These are phyloP conservation scores for Agaricus subrufescens DNA, from an alignment of 768 basidiomycete species.

Conservation along the genomic window DNA sequence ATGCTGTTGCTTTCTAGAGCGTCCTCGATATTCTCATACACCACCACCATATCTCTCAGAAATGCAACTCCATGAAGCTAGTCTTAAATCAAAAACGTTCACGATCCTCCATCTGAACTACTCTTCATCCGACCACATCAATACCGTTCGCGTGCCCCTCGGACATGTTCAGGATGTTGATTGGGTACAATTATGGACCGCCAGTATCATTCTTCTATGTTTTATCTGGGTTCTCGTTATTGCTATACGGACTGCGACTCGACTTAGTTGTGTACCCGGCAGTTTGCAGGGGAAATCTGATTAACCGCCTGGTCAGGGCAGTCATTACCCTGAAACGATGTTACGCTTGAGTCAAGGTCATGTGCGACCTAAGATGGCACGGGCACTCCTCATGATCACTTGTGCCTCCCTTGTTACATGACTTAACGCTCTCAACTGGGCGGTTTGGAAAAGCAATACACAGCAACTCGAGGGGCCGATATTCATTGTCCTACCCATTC, in stretches of 20 bases:
- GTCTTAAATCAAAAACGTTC: not conserved
- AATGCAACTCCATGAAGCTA: conserved; percentile 1
- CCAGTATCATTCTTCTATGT: not conserved
- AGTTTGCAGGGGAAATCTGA: no score
- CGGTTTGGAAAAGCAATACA: no score
- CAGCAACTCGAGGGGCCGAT: no score
- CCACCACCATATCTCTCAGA: not conserved
- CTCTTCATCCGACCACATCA: not conserved
- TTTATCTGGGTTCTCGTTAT: not conserved
- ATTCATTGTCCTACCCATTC: no score
- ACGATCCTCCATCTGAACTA: not conserved
- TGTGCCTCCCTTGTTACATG: no score
- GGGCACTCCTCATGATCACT: no score
- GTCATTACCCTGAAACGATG: no score
- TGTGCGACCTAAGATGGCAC: no score
- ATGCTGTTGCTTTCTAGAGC: no score
- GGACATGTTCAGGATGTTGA: not conserved
- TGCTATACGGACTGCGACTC: not conserved
- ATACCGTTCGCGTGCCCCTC: conserved; percentile 4
- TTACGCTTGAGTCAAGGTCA: no score
- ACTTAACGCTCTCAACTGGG: no score
- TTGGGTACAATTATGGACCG: not conserved
- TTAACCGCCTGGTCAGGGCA: no score
- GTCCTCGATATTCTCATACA: not conserved
- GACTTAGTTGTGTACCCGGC: not conserved